A percentile compares a stretch with the other conserved stretches of the same genome.
These are phyloP conservation scores for Macrophomina phaseolina DNA, from an alignment of 2,329 filamentous ascomycete species.

Conservation along the genomic window DNA sequence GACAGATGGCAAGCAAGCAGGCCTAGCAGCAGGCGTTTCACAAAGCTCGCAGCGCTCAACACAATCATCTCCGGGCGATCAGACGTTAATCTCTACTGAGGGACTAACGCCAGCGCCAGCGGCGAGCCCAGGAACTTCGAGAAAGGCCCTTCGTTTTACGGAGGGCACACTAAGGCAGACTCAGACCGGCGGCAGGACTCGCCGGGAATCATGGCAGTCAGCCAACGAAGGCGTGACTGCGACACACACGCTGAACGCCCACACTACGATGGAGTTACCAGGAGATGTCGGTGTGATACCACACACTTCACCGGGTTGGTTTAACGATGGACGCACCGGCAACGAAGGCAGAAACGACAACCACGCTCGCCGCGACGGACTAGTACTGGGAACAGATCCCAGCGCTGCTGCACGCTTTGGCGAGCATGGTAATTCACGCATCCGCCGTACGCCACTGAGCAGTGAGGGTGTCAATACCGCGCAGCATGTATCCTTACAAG, in stretches of 20 bases:
- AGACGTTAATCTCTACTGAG: background rate
- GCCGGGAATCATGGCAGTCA: background rate
- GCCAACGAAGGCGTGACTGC: background rate
- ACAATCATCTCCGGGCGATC: background rate
- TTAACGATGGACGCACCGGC: background rate
- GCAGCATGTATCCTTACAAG: background rate
- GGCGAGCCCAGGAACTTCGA: background rate
- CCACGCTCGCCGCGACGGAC: background rate
- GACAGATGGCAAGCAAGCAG: constrained; percentile 5
- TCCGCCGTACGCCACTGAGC: background rate
- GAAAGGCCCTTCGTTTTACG: background rate
- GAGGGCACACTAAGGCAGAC: background rate
- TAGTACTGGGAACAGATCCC: constrained; percentile 4
- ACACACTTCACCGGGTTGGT: background rate
- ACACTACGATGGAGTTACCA: background rate
- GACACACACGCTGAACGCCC: constrained; percentile 10
- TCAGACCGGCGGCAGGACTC: background rate
- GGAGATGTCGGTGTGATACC: background rate
- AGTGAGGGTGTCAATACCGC: background rate
- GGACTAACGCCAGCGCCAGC: background rate
- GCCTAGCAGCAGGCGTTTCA: constrained; percentile 7
- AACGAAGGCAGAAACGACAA: background rate
- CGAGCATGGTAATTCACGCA: constrained; percentile 1
- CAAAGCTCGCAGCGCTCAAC: background rate
- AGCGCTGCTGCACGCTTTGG: constrained; percentile 18